Evolutionary conservation across 805 yeast species (phyloP), one percentile per base, ranked within the genome.

Genomic region (Ogataea nitratoaversa): DNA sequence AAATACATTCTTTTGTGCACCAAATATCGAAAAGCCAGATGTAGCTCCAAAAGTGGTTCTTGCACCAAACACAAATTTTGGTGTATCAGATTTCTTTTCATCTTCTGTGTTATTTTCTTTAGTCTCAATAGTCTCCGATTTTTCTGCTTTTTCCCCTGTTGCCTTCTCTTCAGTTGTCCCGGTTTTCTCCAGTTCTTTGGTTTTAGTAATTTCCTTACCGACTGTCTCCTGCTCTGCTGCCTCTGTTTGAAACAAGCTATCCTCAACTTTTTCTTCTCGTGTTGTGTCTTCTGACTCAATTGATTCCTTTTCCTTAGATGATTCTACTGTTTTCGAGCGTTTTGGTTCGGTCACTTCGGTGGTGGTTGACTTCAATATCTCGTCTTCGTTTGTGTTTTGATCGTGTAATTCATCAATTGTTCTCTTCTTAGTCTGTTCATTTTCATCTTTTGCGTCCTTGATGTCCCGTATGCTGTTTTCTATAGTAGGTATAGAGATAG

Each of bases 1-100:
- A 53, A 70, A 69, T 0, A 65, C 67, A 38, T 59, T 63, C 32
- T 55, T 60, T 39, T 41, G 49, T 18, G 53, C 48, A 8, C 56
- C 51, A 33, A 63, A 42, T 49, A 62, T 46, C 1, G 67, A 59
- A 36, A 69, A 68, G 2, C 70, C 68, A 23, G 57, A 57, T 34
- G 65, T 56, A 2, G 67, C 65, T 9, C 80, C 79, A 54, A 78
- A 77, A 19, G 68, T 52, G 0, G 81, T 68, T 3, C 71, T 55
- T 1, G 78, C 62, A 8, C 84, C 84, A 64, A 79, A 79, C 1
- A 76, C 78, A 56, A 73, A 76, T 47, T 68, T 70, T 18, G 78
- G 72, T 40, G 59, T n/a, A n/a, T n/a, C n/a, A n/a, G n/a, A n/a
- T n/a, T n/a, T n/a, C n/a, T n/a, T n/a, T n/a, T n/a, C n/a, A n/a